Conservation (phyloP, 805 yeast genomes). For the Maudiozyma saulgeensis region DNA sequence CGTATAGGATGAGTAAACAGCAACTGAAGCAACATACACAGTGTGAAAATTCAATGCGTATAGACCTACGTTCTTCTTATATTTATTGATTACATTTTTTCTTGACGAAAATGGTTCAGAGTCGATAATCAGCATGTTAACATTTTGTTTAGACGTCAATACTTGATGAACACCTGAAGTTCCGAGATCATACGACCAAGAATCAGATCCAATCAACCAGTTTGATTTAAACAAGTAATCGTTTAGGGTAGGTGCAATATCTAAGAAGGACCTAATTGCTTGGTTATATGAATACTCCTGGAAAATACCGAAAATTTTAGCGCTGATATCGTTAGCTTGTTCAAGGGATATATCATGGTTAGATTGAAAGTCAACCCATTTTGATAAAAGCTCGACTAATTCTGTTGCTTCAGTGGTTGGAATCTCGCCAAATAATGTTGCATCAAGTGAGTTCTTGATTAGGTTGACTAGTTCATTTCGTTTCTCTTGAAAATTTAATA, state of each 20-base stretch:
- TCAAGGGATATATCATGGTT: slow-evolving; percentile 20
- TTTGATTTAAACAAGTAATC: slow-evolving; percentile 41
- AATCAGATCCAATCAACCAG: slow-evolving; percentile 91
- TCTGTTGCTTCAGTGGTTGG: slow-evolving; percentile 33
- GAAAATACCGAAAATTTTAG: slow-evolving; percentile 32
- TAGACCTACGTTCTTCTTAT: slow-evolving; percentile 76
- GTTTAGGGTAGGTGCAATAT: slow-evolving; percentile 30
- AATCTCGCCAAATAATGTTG: slow-evolving; percentile 23
- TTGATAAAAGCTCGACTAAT: slow-evolving; percentile 48
- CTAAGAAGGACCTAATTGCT: slow-evolving; percentile 37
- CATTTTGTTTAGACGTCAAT: slow-evolving; percentile 59
- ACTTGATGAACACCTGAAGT: slow-evolving; percentile 84
- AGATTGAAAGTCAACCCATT: slow-evolving; percentile 54
- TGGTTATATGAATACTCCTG: slow-evolving; percentile 32
- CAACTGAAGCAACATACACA: slow-evolving; percentile 88
- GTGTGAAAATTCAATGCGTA: slow-evolving; percentile 91
- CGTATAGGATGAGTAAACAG: slow-evolving; percentile 86
- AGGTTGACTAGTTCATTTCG: slow-evolving; percentile 37
- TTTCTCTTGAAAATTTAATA: slow-evolving; percentile 46
- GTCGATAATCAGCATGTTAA: slow-evolving; percentile 80
- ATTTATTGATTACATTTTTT: slow-evolving; percentile 28
- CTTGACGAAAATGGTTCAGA: slow-evolving; percentile 55
- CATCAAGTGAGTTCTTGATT: slow-evolving; percentile 39
- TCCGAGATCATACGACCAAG: slow-evolving; percentile 92
- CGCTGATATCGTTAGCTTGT: slow-evolving; percentile 25